Conservation (phyloP, 2,329 filamentous ascomycete species). For the Aspergillus alliaceus region DNA sequence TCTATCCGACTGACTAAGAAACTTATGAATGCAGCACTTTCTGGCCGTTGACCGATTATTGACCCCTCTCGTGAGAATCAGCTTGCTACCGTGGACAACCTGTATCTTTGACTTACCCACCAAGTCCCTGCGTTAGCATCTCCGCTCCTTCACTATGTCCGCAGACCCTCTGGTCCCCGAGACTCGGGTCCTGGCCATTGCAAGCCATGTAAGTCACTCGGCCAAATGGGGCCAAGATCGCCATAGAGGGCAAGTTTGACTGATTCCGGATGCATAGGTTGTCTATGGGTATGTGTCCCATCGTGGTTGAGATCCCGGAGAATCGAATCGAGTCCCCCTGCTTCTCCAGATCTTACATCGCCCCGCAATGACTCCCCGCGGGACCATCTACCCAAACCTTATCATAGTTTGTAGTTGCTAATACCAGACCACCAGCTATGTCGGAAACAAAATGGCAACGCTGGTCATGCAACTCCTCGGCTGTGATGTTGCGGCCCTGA, state of each 20-base stretch:
- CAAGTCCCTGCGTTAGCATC: conserved; percentile 1
- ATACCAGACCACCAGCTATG: too few relatives aligned
- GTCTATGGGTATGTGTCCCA: conserved; percentile 33
- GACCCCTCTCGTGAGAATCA: background rate
- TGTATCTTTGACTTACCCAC: background rate
- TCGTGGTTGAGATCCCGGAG: background rate
- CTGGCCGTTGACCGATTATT: background rate
- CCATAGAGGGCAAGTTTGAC: background rate
- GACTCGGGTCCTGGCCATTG: conserved; percentile 77
- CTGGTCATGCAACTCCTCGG: conserved; percentile 92
- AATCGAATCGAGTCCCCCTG: too few relatives aligned
- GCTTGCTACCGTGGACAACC: background rate
- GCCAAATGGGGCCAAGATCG: background rate
- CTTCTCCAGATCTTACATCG: background rate
- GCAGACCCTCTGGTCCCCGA: conserved; percentile 53
- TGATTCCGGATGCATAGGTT: conserved; percentile 21
- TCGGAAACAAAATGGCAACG: conserved; percentile 95
- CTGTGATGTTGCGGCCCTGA: conserved; percentile 89
- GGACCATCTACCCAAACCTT: background rate
- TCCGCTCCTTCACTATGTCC: conserved; percentile 26
- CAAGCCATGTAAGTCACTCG: conserved; percentile 75
- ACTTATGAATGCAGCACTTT: background rate
- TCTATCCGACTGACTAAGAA: background rate
- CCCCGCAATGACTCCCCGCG: background rate
- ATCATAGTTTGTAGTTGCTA: too few relatives aligned